These are phyloP conservation scores for Cryptococcus maquisensis DNA, from an alignment of 1,284 basidiomycete species.

Conservation along the genomic window DNA sequence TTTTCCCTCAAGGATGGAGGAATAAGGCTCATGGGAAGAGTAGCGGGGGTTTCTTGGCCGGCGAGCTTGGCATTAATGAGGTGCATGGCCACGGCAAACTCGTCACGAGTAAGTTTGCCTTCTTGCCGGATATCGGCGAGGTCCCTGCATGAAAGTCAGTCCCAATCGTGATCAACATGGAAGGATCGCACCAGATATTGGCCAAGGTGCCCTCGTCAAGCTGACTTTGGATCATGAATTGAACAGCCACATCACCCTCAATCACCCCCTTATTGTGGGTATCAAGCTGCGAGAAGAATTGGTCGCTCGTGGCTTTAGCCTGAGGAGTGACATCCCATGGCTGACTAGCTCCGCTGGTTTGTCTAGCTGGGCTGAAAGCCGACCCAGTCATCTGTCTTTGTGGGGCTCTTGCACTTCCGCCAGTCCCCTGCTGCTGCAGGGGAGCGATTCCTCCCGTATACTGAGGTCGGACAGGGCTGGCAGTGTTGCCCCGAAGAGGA, in stretches of 20 bases:
- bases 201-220: conserved; percentile 80
- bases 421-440: conserved; percentile 53
- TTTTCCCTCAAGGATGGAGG: conserved; percentile 58
- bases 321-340: conserved; percentile 80
- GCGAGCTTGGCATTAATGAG: conserved; percentile 83
- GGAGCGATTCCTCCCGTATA: conserved; percentile 52
- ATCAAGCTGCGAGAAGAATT: conserved; percentile 81
- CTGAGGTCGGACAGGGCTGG: conserved; percentile 28
- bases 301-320: conserved; percentile 77
- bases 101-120: conserved; percentile 81
- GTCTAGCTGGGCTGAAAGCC: not conserved
- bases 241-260: conserved; percentile 89
- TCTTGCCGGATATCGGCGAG: conserved; percentile 86
- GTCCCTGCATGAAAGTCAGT: conserved; percentile 60
- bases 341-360: conserved; percentile 11
- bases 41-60: conserved; percentile 73
- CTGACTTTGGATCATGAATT: conserved; percentile 91
- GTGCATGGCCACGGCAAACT: conserved; percentile 95
- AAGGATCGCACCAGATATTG: conserved; percentile 71
- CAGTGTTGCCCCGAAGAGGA: conserved; percentile 35
- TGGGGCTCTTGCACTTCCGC: conserved; percentile 20
- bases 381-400: conserved; percentile 26
- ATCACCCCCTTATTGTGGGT: conserved; percentile 70
- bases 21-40: conserved; percentile 68
- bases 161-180: not conserved